Conservation (phyloP, 306 rosid species). For the Sindora glabra region DNA sequence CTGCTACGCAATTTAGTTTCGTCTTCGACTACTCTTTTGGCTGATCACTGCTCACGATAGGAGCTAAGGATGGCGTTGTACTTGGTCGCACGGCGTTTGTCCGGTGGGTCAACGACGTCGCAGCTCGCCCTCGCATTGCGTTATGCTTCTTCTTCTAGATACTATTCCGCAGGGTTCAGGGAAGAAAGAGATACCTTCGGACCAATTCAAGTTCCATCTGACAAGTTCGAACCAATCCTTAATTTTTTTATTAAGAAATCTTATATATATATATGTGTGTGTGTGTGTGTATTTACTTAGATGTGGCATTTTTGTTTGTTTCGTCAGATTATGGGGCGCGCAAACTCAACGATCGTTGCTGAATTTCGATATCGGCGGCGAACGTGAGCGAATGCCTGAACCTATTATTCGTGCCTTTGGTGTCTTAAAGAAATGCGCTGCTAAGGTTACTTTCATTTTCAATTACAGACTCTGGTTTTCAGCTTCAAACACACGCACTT, state of each 20-base stretch:
- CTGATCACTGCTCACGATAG: background rate
- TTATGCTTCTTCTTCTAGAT: constrained; percentile 34
- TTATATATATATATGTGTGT: no score
- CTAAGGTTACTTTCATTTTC: constrained; percentile 42
- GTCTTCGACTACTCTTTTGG: no score
- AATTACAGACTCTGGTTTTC: no score
- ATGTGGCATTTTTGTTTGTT: background rate
- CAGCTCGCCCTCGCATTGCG: constrained; percentile 25
- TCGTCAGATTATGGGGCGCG: constrained; percentile 86
- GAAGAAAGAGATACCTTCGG: constrained; percentile 96
- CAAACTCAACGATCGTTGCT: constrained; percentile 93
- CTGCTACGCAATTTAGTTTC: background rate
- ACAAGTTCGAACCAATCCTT: constrained; percentile 45
- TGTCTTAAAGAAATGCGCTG: constrained; percentile 80
- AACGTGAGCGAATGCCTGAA: constrained; percentile 95
- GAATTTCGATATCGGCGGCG: constrained; percentile 94
- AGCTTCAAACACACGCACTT: background rate
- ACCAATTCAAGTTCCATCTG: constrained; percentile 86
- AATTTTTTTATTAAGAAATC: no score
- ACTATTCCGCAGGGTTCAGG: constrained; percentile 61
- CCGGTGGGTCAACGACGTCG: constrained; percentile 26
- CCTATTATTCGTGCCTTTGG: constrained; percentile 94
- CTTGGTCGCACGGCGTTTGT: constrained; percentile 49
- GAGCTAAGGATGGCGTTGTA: constrained; percentile 40
- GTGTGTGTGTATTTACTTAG: no score